Evolutionary conservation across 306 rosid species (phyloP), one percentile per base, ranked within the genome.

Genomic region (Prunus mira): DNA sequence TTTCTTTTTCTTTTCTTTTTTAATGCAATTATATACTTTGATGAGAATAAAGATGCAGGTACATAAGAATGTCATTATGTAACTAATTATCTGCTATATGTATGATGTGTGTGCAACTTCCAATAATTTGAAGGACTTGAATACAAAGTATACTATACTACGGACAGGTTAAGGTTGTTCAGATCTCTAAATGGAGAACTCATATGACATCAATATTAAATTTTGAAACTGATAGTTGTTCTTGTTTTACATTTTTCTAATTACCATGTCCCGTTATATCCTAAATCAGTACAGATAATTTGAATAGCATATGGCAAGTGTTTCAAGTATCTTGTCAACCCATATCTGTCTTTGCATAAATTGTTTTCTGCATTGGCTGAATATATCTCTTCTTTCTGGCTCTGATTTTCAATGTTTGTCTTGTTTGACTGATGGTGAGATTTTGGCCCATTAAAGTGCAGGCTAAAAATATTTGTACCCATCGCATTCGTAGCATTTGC

Each of bases 391-490:
- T 72, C 15, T 20, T 45, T 55, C 46, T 45, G 22, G 41, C 47
- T 65, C 54, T 75, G 47, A 12, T 63, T 68, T 64, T 38, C 9
- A 10, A 62, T 17, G 54, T 60, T 55, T 73, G 12, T 68, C 55
- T 69, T 73, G 58, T 30, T 69, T 49, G 17, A 79, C 81, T 80
- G 75, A 86, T 67, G 65, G 52, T 47, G 9, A 58, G 41, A 25
- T 75, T 67, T 64, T 62, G 34, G 72, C 45, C 69, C 19, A 74
- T 74, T 79, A 64, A 83, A 77, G 22, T 85, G 90, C 96, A 95
- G 98, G 95, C 86, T 95, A 58, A 95, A 92, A 81, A 84, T 95
- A 67, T 95, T 90, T 89, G 88, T 91, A 71, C 98, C 98, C 22
- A 88, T 95, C 67, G 67, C 97, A 71, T 74, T 87, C 69, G 84